These are phyloP conservation scores for Colletotrichum salicis DNA, from an alignment of 2,329 filamentous ascomycete species.

Conservation along the genomic window DNA sequence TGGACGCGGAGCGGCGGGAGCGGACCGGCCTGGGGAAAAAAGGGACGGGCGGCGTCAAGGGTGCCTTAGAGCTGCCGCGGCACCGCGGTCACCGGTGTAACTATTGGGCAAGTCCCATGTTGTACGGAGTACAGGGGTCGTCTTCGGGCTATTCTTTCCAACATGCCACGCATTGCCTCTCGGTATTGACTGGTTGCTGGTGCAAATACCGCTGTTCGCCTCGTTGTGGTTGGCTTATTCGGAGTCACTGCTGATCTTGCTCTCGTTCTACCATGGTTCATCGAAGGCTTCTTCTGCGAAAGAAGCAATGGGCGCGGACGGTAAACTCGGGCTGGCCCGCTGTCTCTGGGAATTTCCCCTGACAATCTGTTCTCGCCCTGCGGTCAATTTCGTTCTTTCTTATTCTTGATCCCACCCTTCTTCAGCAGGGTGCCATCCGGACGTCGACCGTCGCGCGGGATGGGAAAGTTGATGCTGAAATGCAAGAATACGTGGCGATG, in stretches of 20 bases:
- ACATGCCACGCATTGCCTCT: too few species aligned
- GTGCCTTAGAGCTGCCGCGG: slow-evolving; percentile 5
- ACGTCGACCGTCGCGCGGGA: neutral
- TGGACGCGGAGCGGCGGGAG: slow-evolving; percentile 25
- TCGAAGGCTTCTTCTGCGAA: neutral
- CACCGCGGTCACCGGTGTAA: neutral
- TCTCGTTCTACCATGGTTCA: slow-evolving; percentile 11
- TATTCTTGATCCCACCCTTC: neutral
- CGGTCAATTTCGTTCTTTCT: neutral
- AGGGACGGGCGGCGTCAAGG: slow-evolving; percentile 18
- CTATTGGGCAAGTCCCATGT: neutral
- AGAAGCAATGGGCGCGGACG: neutral
- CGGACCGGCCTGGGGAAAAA: slow-evolving; percentile 30
- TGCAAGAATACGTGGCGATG: neutral
- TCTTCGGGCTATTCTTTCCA: too few species aligned
- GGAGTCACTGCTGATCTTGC: neutral
- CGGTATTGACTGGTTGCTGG: too few species aligned
- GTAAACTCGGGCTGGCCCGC: slow-evolving; percentile 16
- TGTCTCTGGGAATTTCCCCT: slow-evolving; percentile 8
- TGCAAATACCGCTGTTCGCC: neutral
- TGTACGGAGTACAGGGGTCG: too few species aligned
- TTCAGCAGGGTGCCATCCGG: neutral
- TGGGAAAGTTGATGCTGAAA: neutral
- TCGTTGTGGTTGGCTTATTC: neutral
- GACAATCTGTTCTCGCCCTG: slow-evolving; percentile 5